A percentile compares a stretch with the other conserved stretches of the same genome.
phyloP scores from a whole-genome alignment of 805 yeast species.

The Sugiyamaella valdiviana region DNA sequence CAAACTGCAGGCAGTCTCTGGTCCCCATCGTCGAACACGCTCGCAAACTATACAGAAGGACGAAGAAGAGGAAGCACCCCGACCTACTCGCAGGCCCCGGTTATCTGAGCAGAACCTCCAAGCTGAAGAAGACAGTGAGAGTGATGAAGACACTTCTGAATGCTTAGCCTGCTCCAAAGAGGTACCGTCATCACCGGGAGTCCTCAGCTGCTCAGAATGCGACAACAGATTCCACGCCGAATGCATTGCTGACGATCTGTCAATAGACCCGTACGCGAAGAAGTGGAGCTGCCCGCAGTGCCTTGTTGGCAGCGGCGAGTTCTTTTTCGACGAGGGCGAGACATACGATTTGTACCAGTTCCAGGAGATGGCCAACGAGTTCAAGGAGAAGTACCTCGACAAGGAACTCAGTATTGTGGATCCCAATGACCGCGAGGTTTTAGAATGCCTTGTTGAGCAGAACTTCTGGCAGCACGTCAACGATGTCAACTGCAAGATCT shows the following conservation, averaged over 20 bases:
- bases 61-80: background rate
- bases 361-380: slow-evolving; percentile 46
- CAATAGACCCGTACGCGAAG: slow-evolving; percentile 42
- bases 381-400: slow-evolving; percentile 40
- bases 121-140: background rate
- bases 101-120: background rate
- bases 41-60: background rate
- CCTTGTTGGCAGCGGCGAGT: slow-evolving; percentile 78
- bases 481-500: slow-evolving; percentile 25
- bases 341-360: slow-evolving; percentile 57
- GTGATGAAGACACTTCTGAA: slow-evolving; percentile 4
- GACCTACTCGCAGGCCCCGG: slow-evolving; percentile 1
- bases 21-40: slow-evolving; percentile 2
- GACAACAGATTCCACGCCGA: slow-evolving; percentile 58
- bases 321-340: slow-evolving; percentile 73
- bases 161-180: slow-evolving; percentile 28
- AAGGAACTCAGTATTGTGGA: slow-evolving; percentile 13
- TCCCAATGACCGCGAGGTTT: slow-evolving; percentile 11
- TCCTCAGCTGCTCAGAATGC: slow-evolving; percentile 61
- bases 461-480: slow-evolving; percentile 35
- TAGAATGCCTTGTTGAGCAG: slow-evolving; percentile 26
- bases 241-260: slow-evolving; percentile 57
- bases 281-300: slow-evolving; percentile 82
- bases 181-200: slow-evolving; percentile 1
- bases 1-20: background rate